Base-by-base conservation (phyloP, 2,329 filamentous ascomycete genomes). In the Furcasterigmium sp. region DNA sequence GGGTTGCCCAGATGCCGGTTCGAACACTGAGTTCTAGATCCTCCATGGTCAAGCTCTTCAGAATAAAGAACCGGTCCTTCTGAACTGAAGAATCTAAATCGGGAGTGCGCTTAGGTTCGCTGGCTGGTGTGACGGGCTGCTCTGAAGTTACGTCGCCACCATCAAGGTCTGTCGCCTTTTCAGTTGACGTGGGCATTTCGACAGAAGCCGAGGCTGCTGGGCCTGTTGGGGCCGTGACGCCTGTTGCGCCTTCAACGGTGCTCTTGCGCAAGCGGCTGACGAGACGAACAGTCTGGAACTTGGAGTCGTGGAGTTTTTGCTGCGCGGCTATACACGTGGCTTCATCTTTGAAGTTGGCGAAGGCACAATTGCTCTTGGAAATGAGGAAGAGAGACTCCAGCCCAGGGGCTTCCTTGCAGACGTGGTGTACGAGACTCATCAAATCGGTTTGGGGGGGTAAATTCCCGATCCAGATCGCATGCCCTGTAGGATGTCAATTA, bases 391-490 rank as follows among this genome's bases (percentile, higher is more conserved):
- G 70, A 37, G 90, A 95, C 59, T 95, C 87, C 18, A 97, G 80
- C 2, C 90, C 78, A 0, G 75, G 76, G 0, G 88, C 84, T 51
- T 91, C 85, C 49, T 80, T 81, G 48, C 87, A 94, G 45, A 96
- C 93, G 59, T 96, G 87, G 46, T 93, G 82, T 41, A 96, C 95
- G n/a, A 97, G 69, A 46, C 79, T 85, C 64, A 89, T 82, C 11
- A 97, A 74, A 32, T 84, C 84, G 1, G 90, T 86, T 39, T 88
- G 85, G 1, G 88, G 86, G 4, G 91, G 91, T 0, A 97, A 72
- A 58, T 97, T 97, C 32, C 93, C 93, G 21, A 97, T 88, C 91
- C 93, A 97, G 17, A 97, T 82, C 1, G 91, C 91, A 60, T 95
- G 87, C 2, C 91, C 91, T 70, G 75, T 41, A 26, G 6, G 8